A percentile compares a stretch with the other conserved stretches of the same genome.
phyloP scores from a whole-genome alignment of 2,329 filamentous ascomycete species.

The Aspergillus puulaauensis region DNA sequence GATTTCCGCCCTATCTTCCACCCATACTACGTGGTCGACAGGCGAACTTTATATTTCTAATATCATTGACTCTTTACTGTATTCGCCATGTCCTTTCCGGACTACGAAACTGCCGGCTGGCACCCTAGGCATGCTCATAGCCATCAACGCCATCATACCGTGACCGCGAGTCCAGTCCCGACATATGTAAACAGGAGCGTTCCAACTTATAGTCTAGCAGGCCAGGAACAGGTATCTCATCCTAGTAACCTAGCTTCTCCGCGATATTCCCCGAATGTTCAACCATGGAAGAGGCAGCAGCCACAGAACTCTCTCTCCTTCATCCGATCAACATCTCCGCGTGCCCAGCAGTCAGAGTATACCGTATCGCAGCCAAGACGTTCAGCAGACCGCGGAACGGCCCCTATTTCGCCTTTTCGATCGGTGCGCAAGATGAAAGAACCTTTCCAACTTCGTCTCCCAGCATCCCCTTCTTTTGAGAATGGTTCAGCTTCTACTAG shows the following conservation, averaged over 20 bases:
- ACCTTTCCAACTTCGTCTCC: slow-evolving; percentile 38
- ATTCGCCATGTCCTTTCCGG: slow-evolving; percentile 32
- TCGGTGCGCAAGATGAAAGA: slow-evolving; percentile 42
- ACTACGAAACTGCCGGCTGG: slow-evolving; percentile 26
- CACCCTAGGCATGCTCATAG: slow-evolving; percentile 16
- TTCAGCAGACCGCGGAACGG: slow-evolving; percentile 24
- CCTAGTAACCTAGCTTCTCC: slow-evolving; percentile 18
- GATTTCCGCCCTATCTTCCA: slow-evolving; percentile 11
- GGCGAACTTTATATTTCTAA: slow-evolving; percentile 9
- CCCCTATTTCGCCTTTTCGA: slow-evolving; percentile 38
- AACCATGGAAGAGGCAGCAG: slow-evolving; percentile 33
- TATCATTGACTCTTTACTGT: slow-evolving; percentile 10
- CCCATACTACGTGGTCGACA: slow-evolving; percentile 7
- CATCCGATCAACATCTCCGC: slow-evolving; percentile 30
- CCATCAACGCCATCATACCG: slow-evolving; percentile 19
- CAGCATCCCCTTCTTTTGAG: slow-evolving; percentile 35
- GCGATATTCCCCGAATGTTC: slow-evolving; percentile 23
- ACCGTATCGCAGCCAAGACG: slow-evolving; percentile 25
- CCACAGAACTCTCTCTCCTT: slow-evolving; percentile 36
- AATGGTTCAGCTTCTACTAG: slow-evolving; percentile 20
- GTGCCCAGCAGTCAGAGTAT: slow-evolving; percentile 30
- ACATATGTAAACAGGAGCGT: slow-evolving; percentile 16
- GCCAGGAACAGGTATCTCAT: slow-evolving; percentile 11
- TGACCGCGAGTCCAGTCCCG: slow-evolving; percentile 19
- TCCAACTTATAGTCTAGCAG: slow-evolving; percentile 19